Percentiles rank a stretch among this genome's conserved stretches.
phyloP scores from a whole-genome alignment of 345 rosid genomes.

The Pistacia atlantica region DNA sequence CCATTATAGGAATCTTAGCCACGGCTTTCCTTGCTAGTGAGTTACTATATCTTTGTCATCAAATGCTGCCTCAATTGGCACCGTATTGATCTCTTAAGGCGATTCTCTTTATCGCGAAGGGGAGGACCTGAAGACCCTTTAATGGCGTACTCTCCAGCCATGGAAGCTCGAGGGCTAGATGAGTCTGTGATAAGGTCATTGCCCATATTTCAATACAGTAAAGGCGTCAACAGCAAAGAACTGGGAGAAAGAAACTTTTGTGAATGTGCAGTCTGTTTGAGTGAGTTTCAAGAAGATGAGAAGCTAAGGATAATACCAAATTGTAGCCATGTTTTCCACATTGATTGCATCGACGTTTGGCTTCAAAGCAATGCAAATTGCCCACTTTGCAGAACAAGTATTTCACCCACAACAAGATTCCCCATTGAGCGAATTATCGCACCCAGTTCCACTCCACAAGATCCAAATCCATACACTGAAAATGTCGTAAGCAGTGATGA shows the following conservation, averaged over 20 bases:
- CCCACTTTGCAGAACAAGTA: slow-evolving; percentile 80
- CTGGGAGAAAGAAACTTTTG: slow-evolving; percentile 41
- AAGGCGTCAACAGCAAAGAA: slow-evolving; percentile 29
- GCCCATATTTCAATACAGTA: slow-evolving; percentile 76
- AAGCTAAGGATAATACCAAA: slow-evolving; percentile 69
- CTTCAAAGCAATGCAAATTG: slow-evolving; percentile 89
- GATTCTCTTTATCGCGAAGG: slow-evolving; percentile 62
- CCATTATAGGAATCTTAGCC: slow-evolving; percentile 80
- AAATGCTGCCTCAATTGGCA: slow-evolving; percentile 93
- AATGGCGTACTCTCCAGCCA: slow-evolving; percentile 46
- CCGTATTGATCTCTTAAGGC: slow-evolving; percentile 54
- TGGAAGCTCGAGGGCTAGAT: slow-evolving; percentile 67
- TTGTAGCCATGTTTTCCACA: slow-evolving; percentile 83
- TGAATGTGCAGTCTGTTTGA: slow-evolving; percentile 84
- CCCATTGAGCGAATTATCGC: slow-evolving; percentile 37
- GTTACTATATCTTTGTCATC: slow-evolving; percentile 85
- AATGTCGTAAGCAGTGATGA: slow-evolving; percentile 45
- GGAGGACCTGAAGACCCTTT: slow-evolving; percentile 47
- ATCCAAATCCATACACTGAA: slow-evolving; percentile 34
- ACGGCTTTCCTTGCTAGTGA: slow-evolving; percentile 76
- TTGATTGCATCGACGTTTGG: slow-evolving; percentile 93
- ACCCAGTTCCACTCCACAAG: slow-evolving; percentile 50
- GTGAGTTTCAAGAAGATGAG: slow-evolving; percentile 84
- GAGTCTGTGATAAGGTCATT: slow-evolving; percentile 81
- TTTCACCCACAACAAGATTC: slow-evolving; percentile 48